Evolutionary conservation across 1,139 yeast species (phyloP).

Genomic region (Citeromyces siamensis): DNA sequence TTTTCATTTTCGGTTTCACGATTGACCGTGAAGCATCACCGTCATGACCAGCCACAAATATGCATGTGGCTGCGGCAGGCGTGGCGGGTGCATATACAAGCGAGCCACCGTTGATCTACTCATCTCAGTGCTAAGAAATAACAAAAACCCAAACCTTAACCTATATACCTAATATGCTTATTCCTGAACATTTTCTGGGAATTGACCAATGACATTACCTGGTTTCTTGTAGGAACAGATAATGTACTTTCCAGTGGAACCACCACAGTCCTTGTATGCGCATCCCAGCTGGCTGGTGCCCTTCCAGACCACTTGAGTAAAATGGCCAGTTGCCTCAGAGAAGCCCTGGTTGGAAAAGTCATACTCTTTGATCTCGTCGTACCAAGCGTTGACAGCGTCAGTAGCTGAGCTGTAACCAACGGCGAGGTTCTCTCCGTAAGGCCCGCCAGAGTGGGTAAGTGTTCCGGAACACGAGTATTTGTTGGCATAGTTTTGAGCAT

Average conservation of each 20-base stretch:
- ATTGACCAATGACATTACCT: conserved; percentile 45
- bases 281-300: conserved; percentile 61
- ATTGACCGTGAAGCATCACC: too few relatives aligned
- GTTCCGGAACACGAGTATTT: conserved; percentile 50
- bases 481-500: conserved; percentile 64
- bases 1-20: too few relatives aligned
- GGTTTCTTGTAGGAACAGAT: conserved; percentile 50
- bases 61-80: background rate
- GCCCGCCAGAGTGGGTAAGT: conserved; percentile 67
- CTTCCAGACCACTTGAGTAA: conserved; percentile 84
- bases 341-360: conserved; percentile 32
- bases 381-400: conserved; percentile 78
- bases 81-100: background rate
- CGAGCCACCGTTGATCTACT: too few relatives aligned
- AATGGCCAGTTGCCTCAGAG: conserved; percentile 32
- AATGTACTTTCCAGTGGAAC: conserved; percentile 39
- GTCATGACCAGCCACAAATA: too few relatives aligned
- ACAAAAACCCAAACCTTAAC: background rate
- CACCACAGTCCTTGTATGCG: conserved; percentile 39
- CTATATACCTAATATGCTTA: background rate
- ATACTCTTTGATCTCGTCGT: conserved; percentile 52
- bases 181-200: conserved; percentile 31
- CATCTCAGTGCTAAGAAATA: too few relatives aligned
- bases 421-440: conserved; percentile 83
- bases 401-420: conserved; percentile 42